Evolutionary conservation across 1,284 basidiomycete species (phyloP).

Genomic region (Kwoniella shivajii): DNA sequence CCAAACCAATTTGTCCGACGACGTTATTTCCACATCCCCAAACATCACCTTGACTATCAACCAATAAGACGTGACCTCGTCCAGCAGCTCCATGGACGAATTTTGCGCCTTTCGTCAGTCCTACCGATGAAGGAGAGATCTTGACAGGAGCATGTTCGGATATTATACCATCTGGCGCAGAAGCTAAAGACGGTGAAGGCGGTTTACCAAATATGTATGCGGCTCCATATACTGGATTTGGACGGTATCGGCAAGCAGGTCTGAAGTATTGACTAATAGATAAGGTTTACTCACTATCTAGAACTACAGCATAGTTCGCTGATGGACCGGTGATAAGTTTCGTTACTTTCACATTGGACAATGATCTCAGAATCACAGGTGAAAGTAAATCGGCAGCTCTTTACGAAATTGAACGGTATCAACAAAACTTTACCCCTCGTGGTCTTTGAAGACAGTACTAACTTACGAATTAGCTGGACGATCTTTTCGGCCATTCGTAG

Average conservation of each 20-base stretch:
- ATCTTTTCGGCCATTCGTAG: slow-evolving; percentile 35
- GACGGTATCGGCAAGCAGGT: neutral
- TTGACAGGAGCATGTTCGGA: slow-evolving; percentile 71
- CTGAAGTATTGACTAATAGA: neutral
- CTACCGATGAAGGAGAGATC: slow-evolving; percentile 65
- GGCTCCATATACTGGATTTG: slow-evolving; percentile 61
- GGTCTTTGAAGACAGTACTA: neutral
- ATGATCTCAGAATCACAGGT: slow-evolving; percentile 83
- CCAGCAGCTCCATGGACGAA: slow-evolving; percentile 83
- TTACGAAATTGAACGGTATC: no score
- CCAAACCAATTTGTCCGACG: slow-evolving; percentile 66
- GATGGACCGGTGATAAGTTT: slow-evolving; percentile 76
- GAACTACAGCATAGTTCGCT: slow-evolving; percentile 61
- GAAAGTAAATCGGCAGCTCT: slow-evolving; percentile 67
- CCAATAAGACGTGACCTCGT: slow-evolving; percentile 76
- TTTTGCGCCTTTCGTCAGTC: slow-evolving; percentile 62
- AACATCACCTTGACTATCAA: slow-evolving; percentile 75
- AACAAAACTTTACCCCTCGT: no score
- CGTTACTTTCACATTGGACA: slow-evolving; percentile 73
- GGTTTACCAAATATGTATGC: slow-evolving; percentile 89
- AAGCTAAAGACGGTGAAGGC: slow-evolving; percentile 64
- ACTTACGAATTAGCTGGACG: slow-evolving; percentile 20
- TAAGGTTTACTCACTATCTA: slow-evolving; percentile 60
- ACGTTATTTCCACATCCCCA: slow-evolving; percentile 84
- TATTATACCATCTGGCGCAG: slow-evolving; percentile 54